Conservation (phyloP, 2,329 filamentous ascomycete genomes). For the Alternaria ventricosa region DNA sequence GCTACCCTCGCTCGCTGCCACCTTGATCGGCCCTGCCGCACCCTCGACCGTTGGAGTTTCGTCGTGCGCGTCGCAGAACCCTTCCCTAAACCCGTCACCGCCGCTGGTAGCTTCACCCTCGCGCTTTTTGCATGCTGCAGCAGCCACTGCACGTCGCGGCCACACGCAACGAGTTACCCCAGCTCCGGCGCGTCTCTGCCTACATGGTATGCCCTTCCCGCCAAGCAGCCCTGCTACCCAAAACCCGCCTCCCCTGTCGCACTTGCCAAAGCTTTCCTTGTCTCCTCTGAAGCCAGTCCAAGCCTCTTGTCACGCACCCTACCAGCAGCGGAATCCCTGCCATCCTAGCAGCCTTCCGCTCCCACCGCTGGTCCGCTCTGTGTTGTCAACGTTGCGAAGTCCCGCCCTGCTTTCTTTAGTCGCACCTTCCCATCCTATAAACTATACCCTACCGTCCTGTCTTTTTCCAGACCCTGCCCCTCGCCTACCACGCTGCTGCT, state of each 20-base stretch:
- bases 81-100: constrained; percentile 33
- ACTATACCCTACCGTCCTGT: constrained; percentile 42
- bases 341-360: constrained; percentile 30
- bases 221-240: constrained; percentile 46
- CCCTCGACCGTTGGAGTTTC: constrained; percentile 43
- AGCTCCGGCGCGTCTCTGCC: constrained; percentile 43
- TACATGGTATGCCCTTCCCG: constrained; percentile 53
- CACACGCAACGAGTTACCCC: constrained; percentile 41
- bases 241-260: constrained; percentile 38
- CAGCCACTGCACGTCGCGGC: constrained; percentile 49
- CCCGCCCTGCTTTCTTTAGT: constrained; percentile 34
- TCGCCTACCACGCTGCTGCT: constrained; percentile 39
- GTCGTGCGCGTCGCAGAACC: constrained; percentile 26
- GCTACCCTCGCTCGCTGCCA: constrained; percentile 22
- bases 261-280: constrained; percentile 32
- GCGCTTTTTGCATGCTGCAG: constrained; percentile 47
- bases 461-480: constrained; percentile 43
- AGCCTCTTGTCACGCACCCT: constrained; percentile 36
- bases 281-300: constrained; percentile 30
- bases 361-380: constrained; percentile 41
- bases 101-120: constrained; percentile 42
- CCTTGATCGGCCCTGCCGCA: constrained; percentile 23
- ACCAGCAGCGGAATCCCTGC: constrained; percentile 44
- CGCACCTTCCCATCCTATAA: constrained; percentile 43
- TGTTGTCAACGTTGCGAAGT: constrained; percentile 38